Evolutionary conservation across 1,284 basidiomycete species (phyloP).

Genomic region (Papiliotrema laurentii): DNA sequence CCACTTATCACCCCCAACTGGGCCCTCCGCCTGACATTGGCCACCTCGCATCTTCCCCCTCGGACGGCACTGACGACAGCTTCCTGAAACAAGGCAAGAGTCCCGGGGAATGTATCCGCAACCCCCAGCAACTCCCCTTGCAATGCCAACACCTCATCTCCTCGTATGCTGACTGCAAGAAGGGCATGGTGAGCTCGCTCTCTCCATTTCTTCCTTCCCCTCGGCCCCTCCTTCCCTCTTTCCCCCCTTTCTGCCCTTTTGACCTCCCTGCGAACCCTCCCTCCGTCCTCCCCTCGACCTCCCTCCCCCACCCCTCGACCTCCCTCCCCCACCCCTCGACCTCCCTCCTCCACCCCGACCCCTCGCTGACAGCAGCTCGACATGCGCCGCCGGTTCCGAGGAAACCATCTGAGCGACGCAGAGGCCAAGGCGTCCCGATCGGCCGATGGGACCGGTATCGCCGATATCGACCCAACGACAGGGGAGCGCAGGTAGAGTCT

Average conservation of each 20-base stretch:
- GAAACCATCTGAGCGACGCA: slow-evolving; percentile 38
- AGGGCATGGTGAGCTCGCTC: slow-evolving; percentile 40
- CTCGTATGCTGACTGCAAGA: slow-evolving; percentile 45
- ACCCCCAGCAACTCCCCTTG: slow-evolving; percentile 35
- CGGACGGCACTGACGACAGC: slow-evolving; percentile 11
- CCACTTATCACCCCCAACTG: too few relatives aligned
- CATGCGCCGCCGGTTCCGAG: slow-evolving; percentile 46
- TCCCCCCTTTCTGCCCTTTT: not conserved
- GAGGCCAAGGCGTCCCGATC: slow-evolving; percentile 6
- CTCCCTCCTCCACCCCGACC: not conserved
- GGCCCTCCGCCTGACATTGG: not conserved
- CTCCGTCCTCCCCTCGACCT: too few relatives aligned
- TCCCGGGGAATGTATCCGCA: slow-evolving; percentile 37
- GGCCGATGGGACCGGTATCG: not conserved
- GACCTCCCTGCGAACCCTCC: too few relatives aligned
- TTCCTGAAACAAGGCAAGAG: slow-evolving; percentile 41
- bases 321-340: not conserved
- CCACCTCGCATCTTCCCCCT: not conserved
- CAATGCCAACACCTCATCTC: slow-evolving; percentile 45
- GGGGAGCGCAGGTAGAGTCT: not conserved
- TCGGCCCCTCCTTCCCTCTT: not conserved
- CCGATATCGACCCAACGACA: slow-evolving; percentile 6
- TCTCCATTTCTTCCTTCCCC: not conserved
- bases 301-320: too few relatives aligned
- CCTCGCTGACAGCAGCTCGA: slow-evolving; percentile 34